phyloP scores from a whole-genome alignment of 768 basidiomycete species.

The Collybiopsis luxurians region DNA sequence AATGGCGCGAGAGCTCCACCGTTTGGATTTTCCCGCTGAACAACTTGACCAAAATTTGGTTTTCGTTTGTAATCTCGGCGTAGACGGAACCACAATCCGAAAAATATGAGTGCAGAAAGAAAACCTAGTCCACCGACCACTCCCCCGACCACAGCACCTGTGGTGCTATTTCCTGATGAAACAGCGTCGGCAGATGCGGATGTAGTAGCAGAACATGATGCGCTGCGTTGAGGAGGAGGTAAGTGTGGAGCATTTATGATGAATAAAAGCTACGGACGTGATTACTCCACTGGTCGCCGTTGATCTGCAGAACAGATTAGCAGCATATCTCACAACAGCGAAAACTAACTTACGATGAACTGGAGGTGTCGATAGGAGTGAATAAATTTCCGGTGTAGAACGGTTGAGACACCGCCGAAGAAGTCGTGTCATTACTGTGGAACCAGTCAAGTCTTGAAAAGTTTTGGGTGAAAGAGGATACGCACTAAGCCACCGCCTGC shows the following conservation, averaged over 20 bases:
- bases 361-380: not conserved
- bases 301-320: too few species aligned
- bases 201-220: not conserved
- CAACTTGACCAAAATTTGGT: not conserved
- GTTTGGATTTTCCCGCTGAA: not conserved
- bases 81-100: not conserved
- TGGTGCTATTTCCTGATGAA: not conserved
- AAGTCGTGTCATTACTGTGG: not conserved
- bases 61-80: slow-evolving; percentile 1
- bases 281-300: too few species aligned
- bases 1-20: not conserved
- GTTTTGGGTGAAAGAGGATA: not conserved
- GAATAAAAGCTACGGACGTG: too few species aligned
- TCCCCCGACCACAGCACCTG: not conserved
- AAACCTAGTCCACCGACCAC: slow-evolving; percentile 2
- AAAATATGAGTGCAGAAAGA: not conserved
- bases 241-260: not conserved
- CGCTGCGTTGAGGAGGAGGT: not conserved
- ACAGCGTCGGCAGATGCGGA: not conserved
- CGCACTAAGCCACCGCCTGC: not conserved
- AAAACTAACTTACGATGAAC: slow-evolving; percentile 2
- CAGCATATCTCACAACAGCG: too few species aligned
- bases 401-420: not conserved
- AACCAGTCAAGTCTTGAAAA: not conserved
- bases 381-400: slow-evolving; percentile 1